A percentile compares a stretch with the other conserved stretches of the same genome.
Conservation (phyloP, 176 grass and related monocot genomes). For the Typha latifolia region DNA sequence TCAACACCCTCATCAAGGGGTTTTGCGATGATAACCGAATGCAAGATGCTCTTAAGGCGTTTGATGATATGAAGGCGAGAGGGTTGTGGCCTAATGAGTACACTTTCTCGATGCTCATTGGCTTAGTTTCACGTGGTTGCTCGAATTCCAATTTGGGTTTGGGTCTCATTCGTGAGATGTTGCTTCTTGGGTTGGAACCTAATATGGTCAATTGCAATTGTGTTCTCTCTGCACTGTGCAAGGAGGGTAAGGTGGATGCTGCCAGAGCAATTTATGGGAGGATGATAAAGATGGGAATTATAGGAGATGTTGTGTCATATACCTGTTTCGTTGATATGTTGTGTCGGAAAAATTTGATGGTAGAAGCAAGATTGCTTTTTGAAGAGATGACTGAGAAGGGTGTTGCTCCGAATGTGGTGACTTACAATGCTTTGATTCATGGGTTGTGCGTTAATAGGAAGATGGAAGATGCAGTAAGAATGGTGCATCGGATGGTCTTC, state of each 20-base stretch:
- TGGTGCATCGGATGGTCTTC: neutral
- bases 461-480: neutral
- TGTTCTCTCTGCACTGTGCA: neutral
- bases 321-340: conserved; percentile 5
- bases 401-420: conserved; percentile 5
- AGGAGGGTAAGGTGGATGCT: neutral
- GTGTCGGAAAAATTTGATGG: neutral
- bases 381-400: conserved; percentile 11
- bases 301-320: conserved; percentile 10
- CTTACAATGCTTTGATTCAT: conserved; percentile 9
- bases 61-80: neutral
- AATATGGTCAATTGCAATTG: conserved; percentile 5
- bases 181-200: conserved; percentile 8
- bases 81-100: neutral
- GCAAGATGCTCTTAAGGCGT: neutral
- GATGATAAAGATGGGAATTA: conserved; percentile 7
- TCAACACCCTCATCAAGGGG: conserved; percentile 11
- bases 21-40: neutral
- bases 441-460: neutral
- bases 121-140: conserved; percentile 2
- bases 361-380: conserved; percentile 12
- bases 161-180: conserved; percentile 2
- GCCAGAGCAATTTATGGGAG: conserved; percentile 7
- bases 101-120: conserved; percentile 11
- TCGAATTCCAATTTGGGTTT: conserved; percentile 1